A percentile compares a stretch with the other conserved stretches of the same genome.
Evolutionary conservation across 768 basidiomycete genomes (phyloP).

Genomic region (Galerina marginata): DNA sequence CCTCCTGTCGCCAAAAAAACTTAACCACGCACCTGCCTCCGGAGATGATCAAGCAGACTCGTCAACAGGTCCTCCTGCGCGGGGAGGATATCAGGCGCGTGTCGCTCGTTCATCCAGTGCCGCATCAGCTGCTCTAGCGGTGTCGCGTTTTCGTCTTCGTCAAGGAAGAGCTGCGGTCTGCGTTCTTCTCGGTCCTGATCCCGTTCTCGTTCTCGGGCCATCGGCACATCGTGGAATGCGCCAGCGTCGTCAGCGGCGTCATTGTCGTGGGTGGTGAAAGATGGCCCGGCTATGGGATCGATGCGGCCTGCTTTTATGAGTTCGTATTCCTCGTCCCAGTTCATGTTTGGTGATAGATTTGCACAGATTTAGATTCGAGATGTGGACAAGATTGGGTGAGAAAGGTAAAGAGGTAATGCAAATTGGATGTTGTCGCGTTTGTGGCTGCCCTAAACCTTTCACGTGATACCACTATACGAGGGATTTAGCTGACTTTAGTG

Average conservation of each 20-base stretch:
- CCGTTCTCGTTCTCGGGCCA: slow-evolving; percentile 28
- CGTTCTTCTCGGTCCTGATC: slow-evolving; percentile 7
- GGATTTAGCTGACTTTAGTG: too few relatives aligned
- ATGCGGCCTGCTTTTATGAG: slow-evolving; percentile 22
- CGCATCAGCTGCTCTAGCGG: slow-evolving; percentile 73
- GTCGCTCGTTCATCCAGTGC: slow-evolving; percentile 87
- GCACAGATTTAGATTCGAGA: neutral
- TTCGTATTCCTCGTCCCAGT: slow-evolving; percentile 46
- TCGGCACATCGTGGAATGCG: slow-evolving; percentile 16
- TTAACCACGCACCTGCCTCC: slow-evolving; percentile 86
- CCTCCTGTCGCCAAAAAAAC: too few relatives aligned
- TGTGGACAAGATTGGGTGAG: neutral
- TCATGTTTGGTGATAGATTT: slow-evolving; percentile 26
- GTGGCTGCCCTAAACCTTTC: slow-evolving; percentile 32
- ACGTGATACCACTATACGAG: too few relatives aligned
- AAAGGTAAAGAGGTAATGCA: neutral
- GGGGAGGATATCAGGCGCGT: slow-evolving; percentile 80
- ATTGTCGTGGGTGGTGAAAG: slow-evolving; percentile 31
- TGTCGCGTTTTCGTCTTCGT: slow-evolving; percentile 48
- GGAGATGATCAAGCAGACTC: slow-evolving; percentile 73
- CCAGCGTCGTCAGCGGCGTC: slow-evolving; percentile 25
- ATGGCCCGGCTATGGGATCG: slow-evolving; percentile 18
- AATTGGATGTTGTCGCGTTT: slow-evolving; percentile 27
- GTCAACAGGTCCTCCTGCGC: slow-evolving; percentile 73
- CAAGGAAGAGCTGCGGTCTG: slow-evolving; percentile 12